These are phyloP conservation scores for Termitomyces sp. DNA, from an alignment of 768 basidiomycete species.

Conservation along the genomic window DNA sequence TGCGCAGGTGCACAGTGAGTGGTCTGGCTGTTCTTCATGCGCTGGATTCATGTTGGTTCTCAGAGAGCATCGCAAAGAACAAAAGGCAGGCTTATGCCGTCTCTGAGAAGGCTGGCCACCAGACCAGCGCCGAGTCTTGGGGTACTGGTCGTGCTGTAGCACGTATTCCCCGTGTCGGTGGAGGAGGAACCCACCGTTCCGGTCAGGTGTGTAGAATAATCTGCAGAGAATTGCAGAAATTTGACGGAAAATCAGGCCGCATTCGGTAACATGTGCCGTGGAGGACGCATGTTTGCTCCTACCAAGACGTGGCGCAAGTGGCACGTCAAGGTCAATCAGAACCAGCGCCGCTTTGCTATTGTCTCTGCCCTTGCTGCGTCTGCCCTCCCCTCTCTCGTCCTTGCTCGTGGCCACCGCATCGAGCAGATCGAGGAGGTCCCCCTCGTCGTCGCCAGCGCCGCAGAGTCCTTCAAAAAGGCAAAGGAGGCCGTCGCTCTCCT, in stretches of 20 bases:
- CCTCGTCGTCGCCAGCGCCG: constrained; percentile 73
- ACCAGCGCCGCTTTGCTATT: constrained; percentile 96
- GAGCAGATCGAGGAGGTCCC: constrained; percentile 97
- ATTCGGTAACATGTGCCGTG: constrained; percentile 99
- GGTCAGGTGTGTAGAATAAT: constrained; percentile 66
- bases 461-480: constrained; percentile 92
- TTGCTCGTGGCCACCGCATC: constrained; percentile 98
- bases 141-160: constrained; percentile 99
- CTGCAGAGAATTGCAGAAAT: not conserved
- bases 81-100: constrained; percentile 96
- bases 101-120: constrained; percentile 97
- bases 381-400: constrained; percentile 95
- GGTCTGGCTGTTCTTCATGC: not conserved
- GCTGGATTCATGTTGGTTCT: constrained; percentile 1
- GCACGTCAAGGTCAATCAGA: constrained; percentile 99
- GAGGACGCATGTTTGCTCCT: constrained; percentile 99
- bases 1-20: constrained; percentile 96
- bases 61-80: constrained; percentile 98
- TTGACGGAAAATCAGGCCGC: constrained; percentile 60
- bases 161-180: constrained; percentile 99
- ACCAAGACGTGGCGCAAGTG: constrained; percentile 99
- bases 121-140: constrained; percentile 99
- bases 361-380: constrained; percentile 98
- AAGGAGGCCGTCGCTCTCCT: constrained; percentile 94
- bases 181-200: constrained; percentile 97